Evolutionary conservation across 2,329 filamentous ascomycete genomes (phyloP).

Genomic region (Talaromyces islandicus): DNA sequence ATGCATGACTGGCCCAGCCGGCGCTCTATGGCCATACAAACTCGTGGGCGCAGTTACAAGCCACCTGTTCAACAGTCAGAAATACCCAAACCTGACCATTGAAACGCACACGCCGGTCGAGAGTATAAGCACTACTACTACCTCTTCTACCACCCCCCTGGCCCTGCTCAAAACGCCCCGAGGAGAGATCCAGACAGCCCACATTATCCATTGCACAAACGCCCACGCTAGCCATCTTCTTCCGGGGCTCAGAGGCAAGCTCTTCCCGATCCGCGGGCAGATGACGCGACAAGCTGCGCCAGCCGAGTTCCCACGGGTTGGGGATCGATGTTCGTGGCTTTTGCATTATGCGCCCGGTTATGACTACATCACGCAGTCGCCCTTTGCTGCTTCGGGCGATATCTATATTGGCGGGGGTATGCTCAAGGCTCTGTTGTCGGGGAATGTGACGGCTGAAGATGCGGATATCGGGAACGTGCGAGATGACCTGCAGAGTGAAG

Average conservation of each 20-base stretch:
- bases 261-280: slow-evolving; percentile 36
- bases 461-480: slow-evolving; percentile 10
- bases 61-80: slow-evolving; percentile 15
- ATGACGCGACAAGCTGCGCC: slow-evolving; percentile 39
- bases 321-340: slow-evolving; percentile 21
- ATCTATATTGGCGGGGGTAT: slow-evolving; percentile 12
- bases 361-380: slow-evolving; percentile 14
- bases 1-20: slow-evolving; percentile 21
- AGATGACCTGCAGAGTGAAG: slow-evolving; percentile 8
- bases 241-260: slow-evolving; percentile 29
- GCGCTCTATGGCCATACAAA: slow-evolving; percentile 32
- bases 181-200: slow-evolving; percentile 27
- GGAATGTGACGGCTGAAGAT: slow-evolving; percentile 3
- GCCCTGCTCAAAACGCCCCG: slow-evolving; percentile 27
- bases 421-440: slow-evolving; percentile 5
- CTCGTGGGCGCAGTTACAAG: slow-evolving; percentile 25
- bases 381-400: slow-evolving; percentile 4
- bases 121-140: slow-evolving; percentile 5
- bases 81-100: slow-evolving; percentile 21
- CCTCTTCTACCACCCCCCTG: slow-evolving; percentile 17
- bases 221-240: slow-evolving; percentile 37
- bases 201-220: slow-evolving; percentile 41
- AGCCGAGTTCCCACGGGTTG: slow-evolving; percentile 15
- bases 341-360: slow-evolving; percentile 22
- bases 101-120: slow-evolving; percentile 27